Evolutionary conservation across 371 early-diverging fungal species (phyloP).

Genomic region (Nosema muscidifuracis): DNA sequence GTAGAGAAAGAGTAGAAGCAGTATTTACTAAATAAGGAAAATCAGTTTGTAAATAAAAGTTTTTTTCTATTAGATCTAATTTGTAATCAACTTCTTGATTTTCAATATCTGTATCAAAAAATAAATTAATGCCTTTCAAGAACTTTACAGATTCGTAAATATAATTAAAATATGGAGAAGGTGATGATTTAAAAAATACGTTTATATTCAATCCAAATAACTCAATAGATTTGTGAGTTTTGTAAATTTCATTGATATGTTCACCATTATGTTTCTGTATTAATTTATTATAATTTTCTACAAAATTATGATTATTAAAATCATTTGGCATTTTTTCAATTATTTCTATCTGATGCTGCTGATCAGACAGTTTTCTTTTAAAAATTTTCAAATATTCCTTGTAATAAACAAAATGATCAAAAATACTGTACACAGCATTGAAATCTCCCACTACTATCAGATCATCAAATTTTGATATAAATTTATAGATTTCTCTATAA

Average conservation of each 20-base stretch:
- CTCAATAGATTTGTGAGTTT: not conserved
- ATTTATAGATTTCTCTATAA: constrained; percentile 61
- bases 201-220: not conserved
- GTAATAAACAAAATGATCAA: constrained; percentile 70
- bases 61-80: constrained; percentile 14
- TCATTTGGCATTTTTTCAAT: not conserved
- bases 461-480: constrained; percentile 64
- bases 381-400: constrained; percentile 29
- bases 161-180: not conserved
- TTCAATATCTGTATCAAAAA: not conserved
- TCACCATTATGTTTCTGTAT: not conserved
- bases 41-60: not conserved
- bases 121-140: not conserved
- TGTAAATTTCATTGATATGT: not conserved
- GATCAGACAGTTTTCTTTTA: not conserved
- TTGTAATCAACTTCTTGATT: not conserved
- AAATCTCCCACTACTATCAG: constrained; percentile 73
- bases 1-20: constrained; percentile 63
- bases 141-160: not conserved
- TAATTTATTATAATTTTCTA: not conserved
- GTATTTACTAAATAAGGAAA: constrained; percentile 66
- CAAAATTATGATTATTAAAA: not conserved
- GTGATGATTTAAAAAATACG: not conserved
- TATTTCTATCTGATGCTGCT: not conserved
- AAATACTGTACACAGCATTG: constrained; percentile 67